Base-by-base conservation (phyloP, 768 basidiomycete genomes). In the Solioccasus polychromus region DNA sequence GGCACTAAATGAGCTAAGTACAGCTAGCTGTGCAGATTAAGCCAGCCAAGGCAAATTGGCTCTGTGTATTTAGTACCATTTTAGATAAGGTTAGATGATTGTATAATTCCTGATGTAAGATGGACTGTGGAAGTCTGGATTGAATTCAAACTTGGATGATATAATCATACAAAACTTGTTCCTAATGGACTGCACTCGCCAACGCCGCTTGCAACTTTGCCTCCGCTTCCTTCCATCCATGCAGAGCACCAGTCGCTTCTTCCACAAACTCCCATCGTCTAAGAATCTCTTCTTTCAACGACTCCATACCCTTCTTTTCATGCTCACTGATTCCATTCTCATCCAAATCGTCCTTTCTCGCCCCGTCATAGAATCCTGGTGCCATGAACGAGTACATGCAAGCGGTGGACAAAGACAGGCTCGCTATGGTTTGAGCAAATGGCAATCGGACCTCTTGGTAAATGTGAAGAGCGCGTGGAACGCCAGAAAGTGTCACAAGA, bases 341-440 rank as follows among this genome's bases (percentile, higher is more conserved):
- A 15, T 55, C 53, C 26, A 43, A 3, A 20, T 49, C 53, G 1
- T 35, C 39, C 9, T 18, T 39, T 36, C 51, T 35, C 25, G 36
- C 37, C 22, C 64, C 64, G 14, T 62, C 59, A 25, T 58, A 64
- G 32, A 41, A 53, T 10, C 48, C 61, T 0, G 54, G 51, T 9
- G 30, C 45, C 35, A 39, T 31, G 42, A 68, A 59, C 5, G 44
- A 5, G 26, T 38, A 48, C 52, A 64, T 53, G 40, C 39, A 37
- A 28, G 52, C 63, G 5, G 39, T 49, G 9, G 42, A 49, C 0
- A 54, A 24, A 20, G 67, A 55, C 11, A 42, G 20, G 6, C 44
- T 42, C 8, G 57, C 55, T 22, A 67, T 12, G 0, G 39, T 34
- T 15, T 31, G 25, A 10, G 45, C 46, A 14, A 54, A 42, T 2